Conservation (phyloP, 305 asterid genomes). For the Solanum hybrid region DNA sequence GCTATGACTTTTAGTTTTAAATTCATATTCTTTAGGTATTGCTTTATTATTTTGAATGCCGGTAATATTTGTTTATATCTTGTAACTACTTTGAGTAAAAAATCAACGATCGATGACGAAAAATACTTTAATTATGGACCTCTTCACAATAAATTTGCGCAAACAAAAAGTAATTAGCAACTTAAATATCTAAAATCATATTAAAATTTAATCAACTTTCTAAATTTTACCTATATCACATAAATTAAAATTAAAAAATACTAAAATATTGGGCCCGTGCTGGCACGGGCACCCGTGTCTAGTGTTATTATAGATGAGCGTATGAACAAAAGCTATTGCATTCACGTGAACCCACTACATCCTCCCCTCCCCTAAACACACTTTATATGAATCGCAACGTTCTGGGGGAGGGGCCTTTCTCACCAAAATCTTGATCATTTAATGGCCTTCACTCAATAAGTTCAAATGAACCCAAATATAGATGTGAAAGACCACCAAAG, state of each 20-base stretch:
- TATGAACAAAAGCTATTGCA: too few relatives aligned
- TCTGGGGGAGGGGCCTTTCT: background rate
- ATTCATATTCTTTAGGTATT: background rate
- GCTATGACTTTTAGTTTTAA: background rate
- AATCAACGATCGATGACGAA: too few relatives aligned
- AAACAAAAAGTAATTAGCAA: background rate
- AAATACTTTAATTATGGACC: background rate
- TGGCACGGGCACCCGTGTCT: fast-evolving
- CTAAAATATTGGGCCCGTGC: too few relatives aligned
- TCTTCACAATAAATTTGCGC: background rate
- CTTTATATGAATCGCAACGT: too few relatives aligned
- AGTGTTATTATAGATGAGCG: background rate
- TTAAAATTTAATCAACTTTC: too few relatives aligned
- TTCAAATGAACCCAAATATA: background rate
- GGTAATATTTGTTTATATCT: background rate
- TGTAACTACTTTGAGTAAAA: background rate
- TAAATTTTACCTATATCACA: background rate
- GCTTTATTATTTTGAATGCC: background rate
- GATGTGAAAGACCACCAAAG: background rate
- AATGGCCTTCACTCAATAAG: background rate
- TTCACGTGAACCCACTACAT: background rate
- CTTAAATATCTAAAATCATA: background rate
- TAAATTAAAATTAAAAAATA: too few relatives aligned
- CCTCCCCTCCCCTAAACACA: background rate
- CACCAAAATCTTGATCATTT: background rate